Evolutionary conservation across 192 early-diverging fungal species (phyloP).

Genomic region (Jimgerdemannia flammicorona): DNA sequence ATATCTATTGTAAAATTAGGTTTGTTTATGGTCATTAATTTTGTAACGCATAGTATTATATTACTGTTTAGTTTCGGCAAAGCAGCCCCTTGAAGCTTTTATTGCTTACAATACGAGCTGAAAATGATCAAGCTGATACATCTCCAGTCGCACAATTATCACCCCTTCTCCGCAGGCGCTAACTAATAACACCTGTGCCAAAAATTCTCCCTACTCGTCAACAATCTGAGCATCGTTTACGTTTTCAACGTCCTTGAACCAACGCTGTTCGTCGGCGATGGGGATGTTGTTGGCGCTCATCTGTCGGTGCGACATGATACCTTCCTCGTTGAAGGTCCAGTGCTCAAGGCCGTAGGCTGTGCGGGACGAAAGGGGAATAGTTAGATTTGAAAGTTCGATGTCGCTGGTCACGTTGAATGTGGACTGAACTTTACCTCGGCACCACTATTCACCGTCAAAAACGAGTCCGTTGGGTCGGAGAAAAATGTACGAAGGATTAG

Average conservation of each 20-base stretch:
- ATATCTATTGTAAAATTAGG: too few species aligned
- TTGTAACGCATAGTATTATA: too few species aligned
- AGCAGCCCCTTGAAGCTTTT: too few species aligned
- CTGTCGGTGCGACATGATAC: slow-evolving; percentile 17
- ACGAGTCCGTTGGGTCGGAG: not conserved
- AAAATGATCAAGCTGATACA: too few species aligned
- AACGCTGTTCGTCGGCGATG: slow-evolving; percentile 13
- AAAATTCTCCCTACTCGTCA: not conserved
- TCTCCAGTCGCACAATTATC: too few species aligned
- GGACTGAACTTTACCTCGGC: not conserved
- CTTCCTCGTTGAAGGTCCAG: slow-evolving; percentile 26
- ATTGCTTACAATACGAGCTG: too few species aligned
- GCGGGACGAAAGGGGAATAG: not conserved
- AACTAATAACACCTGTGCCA: too few species aligned
- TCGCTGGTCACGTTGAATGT: too few species aligned
- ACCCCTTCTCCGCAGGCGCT: too few species aligned
- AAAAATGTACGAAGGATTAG: not conserved
- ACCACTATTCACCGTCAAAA: not conserved
- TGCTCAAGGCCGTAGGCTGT: slow-evolving; percentile 21
- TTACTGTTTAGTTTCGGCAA: too few species aligned
- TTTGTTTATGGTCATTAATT: too few species aligned
- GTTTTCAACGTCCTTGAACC: slow-evolving; percentile 27
- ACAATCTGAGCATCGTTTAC: slow-evolving; percentile 11
- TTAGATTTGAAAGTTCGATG: too few species aligned
- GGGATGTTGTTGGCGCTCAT: slow-evolving; percentile 17